Base-by-base conservation (phyloP, 2,329 filamentous ascomycete genomes). In the Lasiodiplodia sp. region DNA sequence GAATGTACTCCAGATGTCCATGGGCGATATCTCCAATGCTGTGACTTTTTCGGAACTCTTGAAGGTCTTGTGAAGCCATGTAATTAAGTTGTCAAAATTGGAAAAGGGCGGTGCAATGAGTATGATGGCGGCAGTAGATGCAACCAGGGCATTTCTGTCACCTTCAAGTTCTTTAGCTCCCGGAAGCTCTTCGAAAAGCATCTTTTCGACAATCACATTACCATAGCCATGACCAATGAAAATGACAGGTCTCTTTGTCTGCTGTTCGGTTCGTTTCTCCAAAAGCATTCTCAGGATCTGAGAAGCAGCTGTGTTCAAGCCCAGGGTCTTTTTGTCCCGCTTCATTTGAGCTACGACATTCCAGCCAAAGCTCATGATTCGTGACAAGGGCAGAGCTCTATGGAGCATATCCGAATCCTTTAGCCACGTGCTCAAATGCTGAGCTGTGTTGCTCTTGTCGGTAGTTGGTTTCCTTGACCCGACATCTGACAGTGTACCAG, bases 201-300 rank as follows among this genome's bases (percentile, higher is more conserved):
- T 31, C 12, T 67, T 3, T 38, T 67, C 38, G 4, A 67, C 31
- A 2, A 67, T n/a, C 10, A 67, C 56, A 55, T 49, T 57, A 18
- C 52, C 65, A 23, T 58, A 67, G 16, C 37, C 65, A n/a, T 67
- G 65, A 11, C 52, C 65, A 8, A 67, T 57, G 44, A 67, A 67
- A 21, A 67, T 37, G 18, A 67, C 34, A 4, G 65, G 65, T n/a
- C 28, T 28, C 31, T 8, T 11, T 14, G 23, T 8, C 16, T 3
- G 14, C 8, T 37, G 5, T 3, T 49, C 38, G n/a, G 12, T n/a
- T n/a, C 57, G 57, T 62, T 47, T 40, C 2, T 62, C 18, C 6
- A 49, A 23, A 16, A 62, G 57, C 4, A 8, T 23, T 31, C 7
- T 21, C 38, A 62, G 40, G 28, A 62, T 49, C 4, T 47, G 31